A percentile compares a stretch with the other conserved stretches of the same genome.
These are phyloP conservation scores for Fibroporia radiculosa DNA, from an alignment of 768 basidiomycete species.

Conservation along the genomic window DNA sequence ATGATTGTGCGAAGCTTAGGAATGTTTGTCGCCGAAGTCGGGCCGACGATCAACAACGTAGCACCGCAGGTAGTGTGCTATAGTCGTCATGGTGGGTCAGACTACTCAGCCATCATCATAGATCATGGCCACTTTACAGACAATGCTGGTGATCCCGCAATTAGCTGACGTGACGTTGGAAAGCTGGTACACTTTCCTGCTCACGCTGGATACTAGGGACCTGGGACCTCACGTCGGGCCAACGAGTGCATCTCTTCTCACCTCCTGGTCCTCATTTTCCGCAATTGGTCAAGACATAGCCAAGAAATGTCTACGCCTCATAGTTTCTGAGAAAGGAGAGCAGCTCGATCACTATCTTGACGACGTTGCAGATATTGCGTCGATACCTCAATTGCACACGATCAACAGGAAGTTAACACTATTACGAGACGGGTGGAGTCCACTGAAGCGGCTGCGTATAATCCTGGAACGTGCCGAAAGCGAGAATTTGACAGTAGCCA, in stretches of 20 bases:
- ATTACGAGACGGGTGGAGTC: constrained; percentile 42
- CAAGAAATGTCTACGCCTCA: constrained; percentile 52
- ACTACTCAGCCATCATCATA: constrained; percentile 23
- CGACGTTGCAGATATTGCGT: constrained; percentile 74
- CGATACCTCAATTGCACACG: constrained; percentile 55
- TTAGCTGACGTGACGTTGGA: constrained; percentile 72
- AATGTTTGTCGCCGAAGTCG: constrained; percentile 60
- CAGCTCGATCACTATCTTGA: constrained; percentile 50
- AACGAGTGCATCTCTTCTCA: constrained; percentile 78
- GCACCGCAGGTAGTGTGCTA: constrained; percentile 68
- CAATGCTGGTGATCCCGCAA: constrained; percentile 67
- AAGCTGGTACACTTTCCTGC: constrained; percentile 76
- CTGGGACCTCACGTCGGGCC: constrained; percentile 80
- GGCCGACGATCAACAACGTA: constrained; percentile 61
- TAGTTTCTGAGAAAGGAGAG: constrained; percentile 57
- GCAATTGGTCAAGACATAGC: constrained; percentile 44
- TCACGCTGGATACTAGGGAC: constrained; percentile 56
- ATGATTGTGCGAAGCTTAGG: constrained; percentile 78
- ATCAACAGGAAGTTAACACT: constrained; percentile 34
- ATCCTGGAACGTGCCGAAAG: constrained; percentile 69
- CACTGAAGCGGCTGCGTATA: constrained; percentile 47
- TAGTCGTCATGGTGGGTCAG: not conserved
- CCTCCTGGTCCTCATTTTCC: constrained; percentile 65
- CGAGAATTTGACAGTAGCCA: constrained; percentile 74
- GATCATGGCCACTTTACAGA: constrained; percentile 97